Evolutionary conservation across 441 rosid species (phyloP), one percentile per base, ranked within the genome.

Genomic region (Sinapis alba): DNA sequence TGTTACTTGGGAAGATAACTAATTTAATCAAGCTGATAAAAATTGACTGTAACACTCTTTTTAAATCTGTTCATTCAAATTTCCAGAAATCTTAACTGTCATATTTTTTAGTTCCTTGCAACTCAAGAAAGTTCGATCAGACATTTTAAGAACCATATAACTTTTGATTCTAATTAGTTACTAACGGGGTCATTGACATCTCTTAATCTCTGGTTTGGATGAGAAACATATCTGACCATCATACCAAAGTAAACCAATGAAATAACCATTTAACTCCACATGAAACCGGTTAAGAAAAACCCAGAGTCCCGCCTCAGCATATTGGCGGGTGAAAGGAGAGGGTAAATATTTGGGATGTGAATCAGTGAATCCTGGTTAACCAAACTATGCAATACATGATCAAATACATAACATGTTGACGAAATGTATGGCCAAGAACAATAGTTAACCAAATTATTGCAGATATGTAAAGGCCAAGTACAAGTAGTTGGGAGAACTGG

Each of bases 161-260:
- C 68, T 72, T 0, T 10, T 62, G n/a, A 0, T 54, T 32, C 45
- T 41, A 27, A 27, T 27, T 27, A 41, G 58, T 30, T 60, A 6
- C 38, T 11, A 60, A 50, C 36, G 8, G 18, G 41, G 62, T 62
- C 47, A 20, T 2, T 47, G 23, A 32, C 13, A 62, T 18, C 45
- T 58, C 18, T 12, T 15, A 56, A 23, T 23, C 32, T 47, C 36
- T 23, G n/a, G 9, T 16, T 34, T 16, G 16, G 34, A 30, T 16
- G 54, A 23, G 19, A 62, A 18, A 34, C 38, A 65, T 13, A 65
- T 41, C 15, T 36, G 9, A 18, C 18, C 23, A 50, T 59, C 43
- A 13, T 58, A 74, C 64, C 58, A 61, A 68, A 53, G 58, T 51
- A 51, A 75, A 68, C 74, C 74, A 58, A 27, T 18, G 68, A 62